Conservation (phyloP, 768 basidiomycete genomes). For the Boletus rubescentipes region DNA sequence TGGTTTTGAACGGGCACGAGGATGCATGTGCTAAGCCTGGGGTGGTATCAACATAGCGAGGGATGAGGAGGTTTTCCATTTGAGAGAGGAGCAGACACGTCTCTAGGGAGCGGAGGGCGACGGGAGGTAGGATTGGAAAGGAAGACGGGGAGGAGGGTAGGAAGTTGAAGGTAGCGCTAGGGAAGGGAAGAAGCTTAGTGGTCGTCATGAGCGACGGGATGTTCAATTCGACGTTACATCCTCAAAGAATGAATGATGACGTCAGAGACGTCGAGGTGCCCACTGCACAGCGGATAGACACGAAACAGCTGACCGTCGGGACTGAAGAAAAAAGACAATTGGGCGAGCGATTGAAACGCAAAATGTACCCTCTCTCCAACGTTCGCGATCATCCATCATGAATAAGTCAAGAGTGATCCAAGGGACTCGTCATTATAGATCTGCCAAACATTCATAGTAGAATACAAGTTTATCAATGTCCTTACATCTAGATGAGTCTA, state of each 20-base stretch:
- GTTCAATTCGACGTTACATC: no score
- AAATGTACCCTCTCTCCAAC: no score
- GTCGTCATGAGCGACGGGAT: no score
- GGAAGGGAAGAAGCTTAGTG: no score
- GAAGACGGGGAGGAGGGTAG: no score
- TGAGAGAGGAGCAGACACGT: slow-evolving; percentile 46
- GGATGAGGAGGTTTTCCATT: slow-evolving; percentile 58
- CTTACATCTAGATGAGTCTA: slow-evolving; percentile 30
- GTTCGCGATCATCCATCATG: no score
- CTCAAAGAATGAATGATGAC: no score
- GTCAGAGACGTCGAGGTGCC: no score
- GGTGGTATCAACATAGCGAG: slow-evolving; percentile 8
- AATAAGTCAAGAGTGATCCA: no score
- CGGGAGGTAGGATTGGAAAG: slow-evolving; percentile 4
- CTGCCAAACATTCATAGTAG: not conserved
- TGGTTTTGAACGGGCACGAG: slow-evolving; percentile 56
- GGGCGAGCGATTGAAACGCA: slow-evolving; percentile 12
- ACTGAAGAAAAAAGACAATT: not conserved
- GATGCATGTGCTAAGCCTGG: slow-evolving; percentile 13
- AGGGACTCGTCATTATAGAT: no score
- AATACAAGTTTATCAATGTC: not conserved
- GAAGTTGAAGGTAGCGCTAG: no score
- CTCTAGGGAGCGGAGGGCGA: slow-evolving; percentile 31
- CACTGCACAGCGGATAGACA: not conserved
- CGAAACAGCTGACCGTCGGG: no score